Base-by-base conservation (phyloP, 2,329 filamentous ascomycete species). In the Hymenoscyphus salicellus region DNA sequence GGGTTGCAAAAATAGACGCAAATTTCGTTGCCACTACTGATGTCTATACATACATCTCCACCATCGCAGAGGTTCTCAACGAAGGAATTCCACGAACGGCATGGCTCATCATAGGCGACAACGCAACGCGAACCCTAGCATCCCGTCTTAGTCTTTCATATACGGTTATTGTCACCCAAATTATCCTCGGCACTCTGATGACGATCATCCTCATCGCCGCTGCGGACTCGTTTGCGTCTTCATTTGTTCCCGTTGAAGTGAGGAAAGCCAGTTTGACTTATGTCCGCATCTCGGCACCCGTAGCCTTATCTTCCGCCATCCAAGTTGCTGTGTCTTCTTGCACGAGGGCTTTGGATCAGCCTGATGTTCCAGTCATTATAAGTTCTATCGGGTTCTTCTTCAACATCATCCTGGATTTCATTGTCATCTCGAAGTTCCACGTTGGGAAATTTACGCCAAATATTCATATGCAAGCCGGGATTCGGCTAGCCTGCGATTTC, bases 41-140 rank as follows among this genome's bases (percentile, higher is more conserved):
- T 64, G 78, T 82, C 0, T 90, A 89, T 75, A 91, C 87, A 0
- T 92, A 92, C 74, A 89, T 92, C 65, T 81, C 83, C 23, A 82
- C 86, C 0, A 80, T 91, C 0, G 84, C 83, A 1, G 86, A 92
- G 72, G 87, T 90, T 0, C 75, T 92, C 17, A 92, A 92, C 68
- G 89, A 92, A 73, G 89, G 89, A 0, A 83, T 92, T 0, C 89
- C 89, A 0, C 81, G 88, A 26, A 86, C 88, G 0, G 82, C 87
- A 0, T 92, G 86, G 84, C 79, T 87, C 5, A 82, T 90, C 63
- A 90, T 92, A 63, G 88, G 87, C 7, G 87, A 92, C 75, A 82
- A 81, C 32, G 76, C 83, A 0, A 85, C 82, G 0, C 81, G 87
- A 1, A 78, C 78, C 0, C 73, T 82, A 0, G 65, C 76, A 0